Evolutionary conservation across 78 protist genomes (phyloP).

Genomic region (Dictyostelium firmibasis): DNA sequence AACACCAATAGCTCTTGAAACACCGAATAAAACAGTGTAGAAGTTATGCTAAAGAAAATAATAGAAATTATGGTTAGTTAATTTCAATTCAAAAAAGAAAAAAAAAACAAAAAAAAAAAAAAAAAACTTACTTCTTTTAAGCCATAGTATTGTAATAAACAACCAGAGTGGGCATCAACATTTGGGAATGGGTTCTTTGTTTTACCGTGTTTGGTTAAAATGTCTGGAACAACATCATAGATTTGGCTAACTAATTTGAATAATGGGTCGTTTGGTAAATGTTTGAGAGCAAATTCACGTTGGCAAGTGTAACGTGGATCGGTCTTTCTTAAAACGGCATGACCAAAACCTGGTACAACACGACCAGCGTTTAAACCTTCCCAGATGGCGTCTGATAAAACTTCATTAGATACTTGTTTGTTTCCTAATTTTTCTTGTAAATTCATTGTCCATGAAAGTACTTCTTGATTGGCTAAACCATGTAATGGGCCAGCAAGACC

Average conservation of each 20-base stretch:
- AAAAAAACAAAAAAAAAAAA: background rate
- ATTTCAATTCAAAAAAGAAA: constrained; percentile 52
- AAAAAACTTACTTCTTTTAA: constrained; percentile 11
- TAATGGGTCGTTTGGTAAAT: constrained; percentile 94
- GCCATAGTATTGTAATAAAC: constrained; percentile 85
- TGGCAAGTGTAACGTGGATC: constrained; percentile 98
- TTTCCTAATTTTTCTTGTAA: constrained; percentile 56
- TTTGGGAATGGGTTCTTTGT: constrained; percentile 98
- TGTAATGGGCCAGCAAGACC: constrained; percentile 99
- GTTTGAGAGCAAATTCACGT: constrained; percentile 97
- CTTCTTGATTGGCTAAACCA: constrained; percentile 99
- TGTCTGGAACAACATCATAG: constrained; percentile 91
- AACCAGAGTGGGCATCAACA: constrained; percentile 99
- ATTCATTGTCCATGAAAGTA: constrained; percentile 73
- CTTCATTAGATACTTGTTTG: constrained; percentile 78
- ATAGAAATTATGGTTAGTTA: background rate
- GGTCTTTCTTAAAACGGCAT: constrained; percentile 96
- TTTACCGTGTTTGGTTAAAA: constrained; percentile 96
- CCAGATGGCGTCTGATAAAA: constrained; percentile 90
- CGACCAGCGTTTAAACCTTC: constrained; percentile 95
- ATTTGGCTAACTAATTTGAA: constrained; percentile 92
- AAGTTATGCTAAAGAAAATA: constrained; percentile 51
- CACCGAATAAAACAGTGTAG: constrained; percentile 98
- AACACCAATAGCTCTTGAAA: constrained; percentile 96
- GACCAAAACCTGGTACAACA: constrained; percentile 99